A percentile compares a stretch with the other conserved stretches of the same genome.
Conservation (phyloP, 1,284 basidiomycete genomes). For the Schizophyllum amplum region DNA sequence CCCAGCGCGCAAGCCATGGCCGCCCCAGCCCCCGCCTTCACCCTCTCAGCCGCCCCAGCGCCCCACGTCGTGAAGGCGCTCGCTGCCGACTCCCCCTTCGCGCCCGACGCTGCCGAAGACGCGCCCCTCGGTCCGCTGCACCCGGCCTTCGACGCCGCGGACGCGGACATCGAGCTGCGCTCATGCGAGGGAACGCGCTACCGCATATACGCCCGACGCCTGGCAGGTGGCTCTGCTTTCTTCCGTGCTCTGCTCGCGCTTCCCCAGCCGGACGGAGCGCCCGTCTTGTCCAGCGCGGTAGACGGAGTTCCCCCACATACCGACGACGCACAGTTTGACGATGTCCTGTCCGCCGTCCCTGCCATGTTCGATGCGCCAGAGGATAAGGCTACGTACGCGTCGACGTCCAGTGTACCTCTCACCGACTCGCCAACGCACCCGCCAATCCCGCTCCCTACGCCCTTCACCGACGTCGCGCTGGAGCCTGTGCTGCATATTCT, state of each 20-base stretch:
- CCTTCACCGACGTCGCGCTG: slow-evolving; percentile 27
- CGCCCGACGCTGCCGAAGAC: neutral
- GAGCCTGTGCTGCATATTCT: slow-evolving; percentile 28
- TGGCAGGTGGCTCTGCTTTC: neutral
- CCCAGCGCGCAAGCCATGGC: neutral
- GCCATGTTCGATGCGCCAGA: slow-evolving; percentile 26
- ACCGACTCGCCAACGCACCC: neutral
- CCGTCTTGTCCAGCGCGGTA: slow-evolving; percentile 6
- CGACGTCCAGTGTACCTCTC: neutral
- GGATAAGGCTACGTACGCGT: neutral
- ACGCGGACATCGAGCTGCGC: slow-evolving; percentile 7
- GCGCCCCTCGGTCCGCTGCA: neutral
- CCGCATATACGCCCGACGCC: neutral
- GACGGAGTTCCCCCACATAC: slow-evolving; percentile 6
- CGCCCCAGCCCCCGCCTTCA: neutral
- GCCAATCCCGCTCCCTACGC: slow-evolving; percentile 23
- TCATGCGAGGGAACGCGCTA: neutral
- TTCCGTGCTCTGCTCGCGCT: slow-evolving; percentile 11
- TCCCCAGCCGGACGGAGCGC: slow-evolving; percentile 6
- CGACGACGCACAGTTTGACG: slow-evolving; percentile 17
- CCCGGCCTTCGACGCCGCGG: neutral
- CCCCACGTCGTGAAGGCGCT: neutral
- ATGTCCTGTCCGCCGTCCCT: slow-evolving; percentile 29
- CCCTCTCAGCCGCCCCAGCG: neutral
- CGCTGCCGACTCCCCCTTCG: neutral